Evolutionary conservation across 2,329 filamentous ascomycete species (phyloP).

Genomic region (Botrytis squamosa): DNA sequence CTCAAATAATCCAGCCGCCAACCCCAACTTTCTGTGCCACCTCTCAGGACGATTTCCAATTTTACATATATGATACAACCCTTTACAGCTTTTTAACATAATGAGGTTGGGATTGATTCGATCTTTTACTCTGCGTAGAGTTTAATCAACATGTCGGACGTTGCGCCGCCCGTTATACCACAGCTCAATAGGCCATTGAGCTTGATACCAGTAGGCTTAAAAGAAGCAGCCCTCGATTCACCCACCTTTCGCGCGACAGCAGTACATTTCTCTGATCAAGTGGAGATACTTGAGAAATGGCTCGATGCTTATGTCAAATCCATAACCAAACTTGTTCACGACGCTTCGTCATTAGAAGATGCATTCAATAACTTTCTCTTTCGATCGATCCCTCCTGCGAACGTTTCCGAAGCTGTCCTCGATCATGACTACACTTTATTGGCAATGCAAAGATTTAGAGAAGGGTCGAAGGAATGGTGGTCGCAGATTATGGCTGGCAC

Average conservation of each 20-base stretch:
- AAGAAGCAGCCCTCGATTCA: constrained; percentile 94
- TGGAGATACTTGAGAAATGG: constrained; percentile 90
- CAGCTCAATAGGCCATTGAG: constrained; percentile 33
- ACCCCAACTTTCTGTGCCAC: constrained; percentile 3
- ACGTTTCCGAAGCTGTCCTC: constrained; percentile 77
- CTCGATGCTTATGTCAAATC: constrained; percentile 70
- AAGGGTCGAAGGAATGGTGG: constrained; percentile 88
- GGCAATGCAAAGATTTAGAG: constrained; percentile 79
- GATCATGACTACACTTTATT: constrained; percentile 94
- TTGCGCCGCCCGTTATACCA: constrained; percentile 26
- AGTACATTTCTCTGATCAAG: constrained; percentile 84
- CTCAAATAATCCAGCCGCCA: background rate
- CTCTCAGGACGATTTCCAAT: background rate
- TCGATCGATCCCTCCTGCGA: constrained; percentile 70
- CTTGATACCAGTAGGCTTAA: constrained; percentile 71
- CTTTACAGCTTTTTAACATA: background rate
- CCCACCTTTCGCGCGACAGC: constrained; percentile 90
- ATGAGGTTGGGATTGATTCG: constrained; percentile 13
- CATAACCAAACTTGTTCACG: constrained; percentile 59
- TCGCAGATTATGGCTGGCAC: constrained; percentile 68
- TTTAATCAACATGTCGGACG: constrained; percentile 30
- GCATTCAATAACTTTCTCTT: constrained; percentile 74
- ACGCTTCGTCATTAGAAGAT: constrained; percentile 73
- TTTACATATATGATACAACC: background rate
- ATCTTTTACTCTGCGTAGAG: constrained; percentile 17